Evolutionary conservation across 345 rosid genomes (phyloP), one percentile per base, ranked within the genome.

Genomic region (Litchi chinensis): DNA sequence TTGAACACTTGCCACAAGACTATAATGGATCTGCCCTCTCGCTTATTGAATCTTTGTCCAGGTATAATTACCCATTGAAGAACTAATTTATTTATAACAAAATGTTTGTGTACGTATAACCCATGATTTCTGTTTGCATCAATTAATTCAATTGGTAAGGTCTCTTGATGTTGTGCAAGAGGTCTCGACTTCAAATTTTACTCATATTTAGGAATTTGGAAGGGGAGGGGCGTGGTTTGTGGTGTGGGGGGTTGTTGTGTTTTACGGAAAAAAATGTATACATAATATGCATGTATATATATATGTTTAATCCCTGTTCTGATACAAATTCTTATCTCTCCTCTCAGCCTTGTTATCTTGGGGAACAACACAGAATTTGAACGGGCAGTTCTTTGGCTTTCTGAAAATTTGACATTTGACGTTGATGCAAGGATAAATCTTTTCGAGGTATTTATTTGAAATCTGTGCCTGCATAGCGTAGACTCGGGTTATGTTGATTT

Each of bases 11-110:
- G 73, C 99, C 98, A 8, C 84, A 85, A 83, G 79, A 86, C 82
- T 95, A 95, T 83, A 93, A 86, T 76, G 99, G 98, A 78, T 92
- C 96, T 64, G 98, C 98, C 70, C 97, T 95, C 63, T 86, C 99
- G 0, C 93, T 92, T 69, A 90, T 95, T 77, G 98, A 95, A 83
- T 95, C 99, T 28, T 84, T 95, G 79, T 93, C 98, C 65, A 93
- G 97, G 98, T 95, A 81, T 74, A 24, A 71, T 75, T 71, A 52
- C 68, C 52, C 44, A 39, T 77, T 76, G n/a, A 70, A 18, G 37
- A 70, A 44, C 57, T 57, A 65, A 57, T 67, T 32, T 5, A 15
- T 64, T 26, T 37, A 46, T 68, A 19, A 50, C 39, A 24, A 76
- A 28, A 56, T 28, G 50, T 4, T 11, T 46, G 41, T 39, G 68